phyloP scores from a whole-genome alignment of 2,329 filamentous ascomycete species.

The Blastomyces percursus region DNA sequence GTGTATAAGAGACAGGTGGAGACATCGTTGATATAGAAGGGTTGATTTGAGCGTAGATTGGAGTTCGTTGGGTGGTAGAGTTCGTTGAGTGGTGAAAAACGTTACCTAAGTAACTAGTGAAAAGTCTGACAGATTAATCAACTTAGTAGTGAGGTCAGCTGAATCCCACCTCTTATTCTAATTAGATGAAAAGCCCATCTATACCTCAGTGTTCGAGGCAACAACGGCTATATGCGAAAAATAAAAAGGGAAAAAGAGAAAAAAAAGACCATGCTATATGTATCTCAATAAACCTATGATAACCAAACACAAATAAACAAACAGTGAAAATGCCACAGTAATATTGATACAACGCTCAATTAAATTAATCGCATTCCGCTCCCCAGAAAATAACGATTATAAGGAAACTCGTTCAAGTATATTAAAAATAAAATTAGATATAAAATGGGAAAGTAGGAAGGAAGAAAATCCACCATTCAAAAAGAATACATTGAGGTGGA shows the following conservation, averaged over 20 bases:
- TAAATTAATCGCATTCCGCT: not conserved
- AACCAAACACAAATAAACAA: not conserved
- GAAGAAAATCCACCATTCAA: not conserved
- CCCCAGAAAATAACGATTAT: not conserved
- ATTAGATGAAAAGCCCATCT: not conserved
- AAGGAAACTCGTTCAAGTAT: not conserved
- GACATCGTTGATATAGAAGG: no score
- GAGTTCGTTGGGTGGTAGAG: no score
- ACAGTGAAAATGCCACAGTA: not conserved
- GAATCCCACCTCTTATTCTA: not conserved
- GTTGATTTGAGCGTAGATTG: no score
- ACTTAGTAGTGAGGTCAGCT: not conserved
- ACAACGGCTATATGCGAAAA: not conserved
- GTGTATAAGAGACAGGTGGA: no score
- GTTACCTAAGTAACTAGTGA: no score
- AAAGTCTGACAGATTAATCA: no score
- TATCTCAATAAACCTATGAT: constrained; percentile 5
- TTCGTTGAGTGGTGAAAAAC: no score
- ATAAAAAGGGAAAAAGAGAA: no score
- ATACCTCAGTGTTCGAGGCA: not conserved
- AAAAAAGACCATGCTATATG: constrained; percentile 1
- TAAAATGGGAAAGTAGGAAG: not conserved
- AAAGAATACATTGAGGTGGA: not conserved
- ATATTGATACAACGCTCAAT: not conserved
- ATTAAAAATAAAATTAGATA: not conserved